Evolutionary conservation across 208 protist genomes (phyloP).

Genomic region (Novymonas esmeraldas): DNA sequence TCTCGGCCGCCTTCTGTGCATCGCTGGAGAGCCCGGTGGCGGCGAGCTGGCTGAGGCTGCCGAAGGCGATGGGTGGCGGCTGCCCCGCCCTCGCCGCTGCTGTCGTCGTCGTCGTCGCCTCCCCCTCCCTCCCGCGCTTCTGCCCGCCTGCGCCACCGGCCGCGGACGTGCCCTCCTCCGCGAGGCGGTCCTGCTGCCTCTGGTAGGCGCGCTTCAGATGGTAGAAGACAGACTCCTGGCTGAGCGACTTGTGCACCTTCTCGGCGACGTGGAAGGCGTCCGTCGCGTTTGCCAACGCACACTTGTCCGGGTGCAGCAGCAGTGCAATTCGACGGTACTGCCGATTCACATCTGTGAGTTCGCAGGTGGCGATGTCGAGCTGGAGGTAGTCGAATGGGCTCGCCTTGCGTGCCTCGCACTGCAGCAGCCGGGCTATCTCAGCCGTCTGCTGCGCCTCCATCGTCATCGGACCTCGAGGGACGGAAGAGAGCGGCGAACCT

Average conservation of each 20-base stretch:
- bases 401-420: slow-evolving; percentile 39
- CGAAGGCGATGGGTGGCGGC: slow-evolving; percentile 41
- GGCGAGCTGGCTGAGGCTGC: slow-evolving; percentile 41
- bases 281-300: slow-evolving; percentile 63
- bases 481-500: neutral
- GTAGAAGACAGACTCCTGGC: slow-evolving; percentile 66
- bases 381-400: slow-evolving; percentile 69
- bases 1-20: slow-evolving; percentile 75
- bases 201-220: slow-evolving; percentile 70
- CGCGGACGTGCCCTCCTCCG: slow-evolving; percentile 35
- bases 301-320: slow-evolving; percentile 92
- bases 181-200: slow-evolving; percentile 53
- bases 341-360: slow-evolving; percentile 65
- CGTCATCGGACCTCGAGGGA: slow-evolving; percentile 9
- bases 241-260: slow-evolving; percentile 80
- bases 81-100: too few relatives aligned
- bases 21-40: slow-evolving; percentile 45
- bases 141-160: slow-evolving; percentile 1
- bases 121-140: slow-evolving; percentile 12
- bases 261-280: slow-evolving; percentile 87
- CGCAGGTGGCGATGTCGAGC: slow-evolving; percentile 65
- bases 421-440: slow-evolving; percentile 71
- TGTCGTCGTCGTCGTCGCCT: too few relatives aligned
- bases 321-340: slow-evolving; percentile 79
- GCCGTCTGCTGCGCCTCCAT: slow-evolving; percentile 46